Evolutionary conservation across 1,284 basidiomycete species (phyloP).

Genomic region (Acaromyces ingoldii): DNA sequence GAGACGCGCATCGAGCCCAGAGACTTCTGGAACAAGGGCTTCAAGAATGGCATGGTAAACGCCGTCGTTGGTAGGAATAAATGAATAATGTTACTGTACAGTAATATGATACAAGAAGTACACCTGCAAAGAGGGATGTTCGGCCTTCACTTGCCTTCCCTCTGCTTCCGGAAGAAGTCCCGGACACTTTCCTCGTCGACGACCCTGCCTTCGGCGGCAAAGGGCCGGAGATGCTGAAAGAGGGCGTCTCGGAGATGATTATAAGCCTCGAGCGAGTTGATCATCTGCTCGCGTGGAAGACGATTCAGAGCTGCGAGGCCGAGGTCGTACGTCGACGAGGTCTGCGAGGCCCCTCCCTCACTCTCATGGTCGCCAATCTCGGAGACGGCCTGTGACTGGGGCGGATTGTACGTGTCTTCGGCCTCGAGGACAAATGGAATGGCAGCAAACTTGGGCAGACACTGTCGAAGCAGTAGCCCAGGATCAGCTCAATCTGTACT

Average conservation of each 20-base stretch:
- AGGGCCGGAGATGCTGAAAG: slow-evolving; percentile 51
- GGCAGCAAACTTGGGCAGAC: slow-evolving; percentile 18
- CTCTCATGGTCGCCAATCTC: slow-evolving; percentile 18
- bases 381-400: slow-evolving; percentile 12
- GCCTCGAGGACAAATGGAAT: slow-evolving; percentile 51
- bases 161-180: slow-evolving; percentile 43
- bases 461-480: slow-evolving; percentile 16
- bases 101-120: too few relatives aligned
- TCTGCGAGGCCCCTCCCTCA: slow-evolving; percentile 28
- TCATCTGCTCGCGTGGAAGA: slow-evolving; percentile 52
- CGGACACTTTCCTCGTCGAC: slow-evolving; percentile 51
- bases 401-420: slow-evolving; percentile 51
- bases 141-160: background rate
- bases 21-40: too few relatives aligned
- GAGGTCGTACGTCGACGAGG: slow-evolving; percentile 50
- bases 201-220: slow-evolving; percentile 46
- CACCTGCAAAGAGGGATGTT: background rate
- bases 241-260: slow-evolving; percentile 48
- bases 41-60: too few relatives aligned
- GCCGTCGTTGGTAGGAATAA: too few relatives aligned
- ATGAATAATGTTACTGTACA: too few relatives aligned
- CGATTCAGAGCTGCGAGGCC: slow-evolving; percentile 50
- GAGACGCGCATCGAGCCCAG: too few relatives aligned
- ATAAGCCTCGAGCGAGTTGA: slow-evolving; percentile 52
- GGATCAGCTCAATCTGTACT: background rate